Base-by-base conservation (phyloP, 2,329 filamentous ascomycete species). In the Graphilbum ipis-grandicollis region DNA sequence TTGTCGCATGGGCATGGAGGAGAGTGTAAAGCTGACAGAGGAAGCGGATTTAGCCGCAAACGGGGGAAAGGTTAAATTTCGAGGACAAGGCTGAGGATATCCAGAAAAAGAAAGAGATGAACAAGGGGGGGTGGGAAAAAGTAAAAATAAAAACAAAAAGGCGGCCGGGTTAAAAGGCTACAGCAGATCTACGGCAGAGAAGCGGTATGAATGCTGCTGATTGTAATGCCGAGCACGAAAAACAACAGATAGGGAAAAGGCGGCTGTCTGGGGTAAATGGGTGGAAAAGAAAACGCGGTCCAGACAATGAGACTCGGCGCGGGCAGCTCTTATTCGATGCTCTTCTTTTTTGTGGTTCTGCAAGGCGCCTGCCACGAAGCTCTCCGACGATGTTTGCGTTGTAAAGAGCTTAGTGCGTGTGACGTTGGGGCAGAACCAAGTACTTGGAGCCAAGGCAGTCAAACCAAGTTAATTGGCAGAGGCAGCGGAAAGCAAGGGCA, bases 381-480 rank as follows among this genome's bases (percentile, higher is more conserved):
- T 14, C 28, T 30, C 17, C 17, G 28, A 5, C 14, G 28, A n/a
- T 23, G 26, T 28, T 26, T 25, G 19, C 18, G 19, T 23, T 34
- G 15, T 13, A 34, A 26, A 28, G 9, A 26, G 36, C 35, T 37
- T 37, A 37, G 36, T 37, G 36, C 31, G n/a, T n/a, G n/a, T n/a
- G n/a, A n/a, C n/a, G n/a, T n/a, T n/a, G n/a, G n/a, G n/a, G n/a
- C n/a, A n/a, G n/a, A n/a, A n/a, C n/a, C n/a, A n/a, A n/a, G n/a
- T 18, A 31, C 25, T 33, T 22, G 33, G 32, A 38, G 25, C 31
- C 31, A 34, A 23, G 22, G 10, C 3, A 19, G 21, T 29, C 13
- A 29, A 29, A 29, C 13, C 26, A 36, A 30, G n/a, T n/a, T n/a
- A n/a, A n/a, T n/a, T n/a, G n/a, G n/a, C n/a, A n/a, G n/a, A n/a